phyloP scores from a whole-genome alignment of 2,329 filamentous ascomycete species.

The Aspergillus caelatus region DNA sequence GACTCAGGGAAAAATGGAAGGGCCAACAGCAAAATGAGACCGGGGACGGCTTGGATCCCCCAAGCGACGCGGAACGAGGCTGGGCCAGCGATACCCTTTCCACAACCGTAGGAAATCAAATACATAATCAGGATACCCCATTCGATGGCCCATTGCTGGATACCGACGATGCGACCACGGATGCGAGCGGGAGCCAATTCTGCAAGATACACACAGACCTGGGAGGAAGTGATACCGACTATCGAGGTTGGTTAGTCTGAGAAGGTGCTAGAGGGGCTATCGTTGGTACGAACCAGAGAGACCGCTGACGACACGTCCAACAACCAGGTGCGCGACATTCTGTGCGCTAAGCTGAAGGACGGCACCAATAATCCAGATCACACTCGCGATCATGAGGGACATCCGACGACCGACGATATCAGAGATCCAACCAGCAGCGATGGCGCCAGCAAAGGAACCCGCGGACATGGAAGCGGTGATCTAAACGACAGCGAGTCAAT shows the following conservation, averaged over 20 bases:
- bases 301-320: constrained; percentile 52
- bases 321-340: constrained; percentile 44
- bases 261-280: background rate
- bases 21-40: constrained; percentile 57
- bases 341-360: constrained; percentile 36
- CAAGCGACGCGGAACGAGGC: constrained; percentile 62
- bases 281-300: constrained; percentile 24
- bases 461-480: constrained; percentile 73
- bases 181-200: constrained; percentile 47
- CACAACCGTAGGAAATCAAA: constrained; percentile 44
- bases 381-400: constrained; percentile 41
- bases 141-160: constrained; percentile 50
- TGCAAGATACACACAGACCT: constrained; percentile 49
- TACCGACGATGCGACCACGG: constrained; percentile 47
- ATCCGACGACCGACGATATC: constrained; percentile 43
- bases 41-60: constrained; percentile 65
- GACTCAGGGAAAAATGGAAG: constrained; percentile 63
- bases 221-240: constrained; percentile 49
- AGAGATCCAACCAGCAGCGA: constrained; percentile 39
- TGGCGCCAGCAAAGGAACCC: constrained; percentile 68
- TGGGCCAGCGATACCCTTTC: constrained; percentile 37
- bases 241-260: background rate
- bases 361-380: constrained; percentile 40
- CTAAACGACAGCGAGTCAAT: constrained; percentile 40
- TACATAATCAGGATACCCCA: constrained; percentile 51